phyloP scores from a whole-genome alignment of 2,329 filamentous ascomycete species.

The Beauveria scarabaeidicola region DNA sequence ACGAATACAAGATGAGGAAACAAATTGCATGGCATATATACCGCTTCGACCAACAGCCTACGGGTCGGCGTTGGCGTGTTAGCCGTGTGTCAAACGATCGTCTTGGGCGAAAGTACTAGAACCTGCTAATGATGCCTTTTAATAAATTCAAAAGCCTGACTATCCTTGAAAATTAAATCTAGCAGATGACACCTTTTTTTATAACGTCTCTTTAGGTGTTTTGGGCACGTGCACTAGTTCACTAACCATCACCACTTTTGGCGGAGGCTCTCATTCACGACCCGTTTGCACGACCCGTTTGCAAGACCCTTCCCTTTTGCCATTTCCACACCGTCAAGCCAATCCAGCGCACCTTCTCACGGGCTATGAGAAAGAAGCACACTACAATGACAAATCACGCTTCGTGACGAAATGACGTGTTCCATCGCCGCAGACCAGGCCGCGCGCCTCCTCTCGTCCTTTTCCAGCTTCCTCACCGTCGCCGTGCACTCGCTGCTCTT shows the following conservation, averaged over 20 bases:
- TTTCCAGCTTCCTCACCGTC: conserved; percentile 73
- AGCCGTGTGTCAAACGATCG: too few relatives aligned
- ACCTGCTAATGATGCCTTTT: too few relatives aligned
- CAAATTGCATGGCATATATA: too few relatives aligned
- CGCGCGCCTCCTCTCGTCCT: conserved; percentile 55
- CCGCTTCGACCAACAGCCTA: too few relatives aligned
- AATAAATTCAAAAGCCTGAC: too few relatives aligned
- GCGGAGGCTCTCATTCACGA: conserved; percentile 2
- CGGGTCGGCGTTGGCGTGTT: too few relatives aligned
- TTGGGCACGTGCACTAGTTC: neutral
- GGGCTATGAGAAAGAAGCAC: neutral
- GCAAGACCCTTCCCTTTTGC: too few relatives aligned
- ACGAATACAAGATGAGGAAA: too few relatives aligned
- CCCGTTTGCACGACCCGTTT: neutral
- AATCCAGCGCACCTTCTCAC: too few relatives aligned
- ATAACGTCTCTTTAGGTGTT: neutral
- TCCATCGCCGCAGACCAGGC: conserved; percentile 33
- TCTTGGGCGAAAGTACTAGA: too few relatives aligned
- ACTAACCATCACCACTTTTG: neutral
- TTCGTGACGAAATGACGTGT: neutral
- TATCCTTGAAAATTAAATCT: too few relatives aligned
- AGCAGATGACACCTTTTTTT: neutral
- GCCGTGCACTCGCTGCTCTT: conserved; percentile 80
- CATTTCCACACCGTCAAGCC: neutral
- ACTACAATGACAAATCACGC: neutral